Conservation (phyloP, 306 rosid genomes). For the Fragaria iinumae region DNA sequence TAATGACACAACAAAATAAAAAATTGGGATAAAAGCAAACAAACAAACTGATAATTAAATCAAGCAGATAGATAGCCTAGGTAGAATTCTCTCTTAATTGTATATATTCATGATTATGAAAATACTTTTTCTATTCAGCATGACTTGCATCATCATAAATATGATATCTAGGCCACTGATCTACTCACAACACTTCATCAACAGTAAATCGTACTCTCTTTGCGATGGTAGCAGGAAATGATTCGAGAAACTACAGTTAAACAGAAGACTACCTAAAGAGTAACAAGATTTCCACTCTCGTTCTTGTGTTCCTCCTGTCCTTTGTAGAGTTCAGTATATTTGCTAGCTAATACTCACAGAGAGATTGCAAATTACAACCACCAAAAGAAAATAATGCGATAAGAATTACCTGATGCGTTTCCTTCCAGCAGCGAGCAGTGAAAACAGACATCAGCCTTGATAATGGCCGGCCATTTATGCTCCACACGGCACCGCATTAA, state of each 20-base stretch:
- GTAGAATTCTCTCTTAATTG: not conserved
- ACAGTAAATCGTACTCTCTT: not conserved
- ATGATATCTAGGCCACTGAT: not conserved
- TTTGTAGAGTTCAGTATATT: not conserved
- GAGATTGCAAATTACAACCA: constrained; percentile 10
- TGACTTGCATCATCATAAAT: constrained; percentile 1
- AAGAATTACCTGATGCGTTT: constrained; percentile 4
- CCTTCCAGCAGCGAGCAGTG: not conserved
- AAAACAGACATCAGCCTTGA: not conserved
- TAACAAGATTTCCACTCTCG: constrained; percentile 4
- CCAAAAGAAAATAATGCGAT: not conserved
- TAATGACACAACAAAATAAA: not conserved
- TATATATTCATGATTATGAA: not conserved
- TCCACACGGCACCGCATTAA: not conserved
- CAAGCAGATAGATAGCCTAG: not conserved
- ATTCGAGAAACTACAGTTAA: not conserved
- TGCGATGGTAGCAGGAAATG: not conserved
- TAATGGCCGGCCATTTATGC: not conserved
- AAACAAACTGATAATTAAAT: not conserved
- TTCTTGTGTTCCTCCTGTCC: not conserved
- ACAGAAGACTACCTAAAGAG: not conserved
- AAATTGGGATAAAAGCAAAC: not conserved
- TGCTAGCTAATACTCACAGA: not conserved
- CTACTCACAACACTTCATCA: not conserved
- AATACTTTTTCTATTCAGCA: constrained; percentile 4